Conservation (phyloP, 768 basidiomycete species). For the Lentinus tigrinus region DNA sequence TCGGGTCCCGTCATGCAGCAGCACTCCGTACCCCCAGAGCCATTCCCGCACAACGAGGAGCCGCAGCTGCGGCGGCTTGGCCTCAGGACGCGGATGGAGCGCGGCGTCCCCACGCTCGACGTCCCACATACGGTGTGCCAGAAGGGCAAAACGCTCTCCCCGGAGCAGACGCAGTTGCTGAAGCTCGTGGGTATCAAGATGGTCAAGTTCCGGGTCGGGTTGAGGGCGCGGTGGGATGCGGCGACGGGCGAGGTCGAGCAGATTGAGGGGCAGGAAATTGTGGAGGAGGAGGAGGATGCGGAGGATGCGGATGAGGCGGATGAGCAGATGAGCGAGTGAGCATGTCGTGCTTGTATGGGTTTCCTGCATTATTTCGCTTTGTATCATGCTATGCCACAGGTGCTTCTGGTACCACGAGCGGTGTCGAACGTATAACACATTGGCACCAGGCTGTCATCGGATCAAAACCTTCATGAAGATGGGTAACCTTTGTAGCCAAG, state of each 20-base stretch:
- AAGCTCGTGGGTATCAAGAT: slow-evolving; percentile 90
- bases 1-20: slow-evolving; percentile 82
- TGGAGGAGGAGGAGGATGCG: slow-evolving; percentile 34
- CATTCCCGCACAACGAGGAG: slow-evolving; percentile 97
- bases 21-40: slow-evolving; percentile 77
- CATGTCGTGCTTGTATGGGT: slow-evolving; percentile 11
- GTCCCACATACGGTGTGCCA: slow-evolving; percentile 83
- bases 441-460: too few species aligned
- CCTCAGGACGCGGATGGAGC: slow-evolving; percentile 77
- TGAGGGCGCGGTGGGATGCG: slow-evolving; percentile 73
- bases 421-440: background rate
- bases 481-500: too few species aligned
- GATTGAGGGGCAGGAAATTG: slow-evolving; percentile 46
- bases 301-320: slow-evolving; percentile 37
- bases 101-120: slow-evolving; percentile 83
- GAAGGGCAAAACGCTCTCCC: slow-evolving; percentile 72
- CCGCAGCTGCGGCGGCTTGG: slow-evolving; percentile 94
- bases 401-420: background rate
- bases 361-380: background rate
- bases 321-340: slow-evolving; percentile 30
- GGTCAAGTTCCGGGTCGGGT: slow-evolving; percentile 77
- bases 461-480: background rate
- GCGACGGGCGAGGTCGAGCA: slow-evolving; percentile 62
- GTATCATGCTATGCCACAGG: background rate
- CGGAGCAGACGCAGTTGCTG: slow-evolving; percentile 89